Base-by-base conservation (phyloP, 352 stramenopile species). In the Globisporangium paroecandrum region DNA sequence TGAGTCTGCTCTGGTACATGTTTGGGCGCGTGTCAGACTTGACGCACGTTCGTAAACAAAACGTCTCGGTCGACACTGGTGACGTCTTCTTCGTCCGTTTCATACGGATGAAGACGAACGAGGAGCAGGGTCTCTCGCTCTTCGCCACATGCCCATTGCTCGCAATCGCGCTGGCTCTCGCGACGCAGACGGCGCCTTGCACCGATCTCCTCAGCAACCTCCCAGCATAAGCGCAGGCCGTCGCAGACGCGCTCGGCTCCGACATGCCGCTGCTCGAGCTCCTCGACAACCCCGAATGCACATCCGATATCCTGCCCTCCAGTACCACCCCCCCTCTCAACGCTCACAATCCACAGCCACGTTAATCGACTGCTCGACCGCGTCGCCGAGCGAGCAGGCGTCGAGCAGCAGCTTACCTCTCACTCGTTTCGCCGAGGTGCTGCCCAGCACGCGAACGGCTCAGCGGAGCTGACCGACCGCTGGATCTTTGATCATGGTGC, bases 401-500 rank as follows among this genome's bases (percentile, higher is more conserved):
- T 53, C 18, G 3, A 53, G 46, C 46, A 53, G 46, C 46, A 53
- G 46, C 46, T 53, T 53, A 53, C 15, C 18, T 53, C 15, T 53
- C 46, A 53, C 18, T 53, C 46, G 46, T 53, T 53, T 53, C 46
- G 46, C 25, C 46, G 46, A 53, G 46, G 46, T 53, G 46, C 18
- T 53, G 1, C 46, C 18, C 46, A 53, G 46, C 46, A 53, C 46
- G 15, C 46, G 15, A 24, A 53, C 46, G 46, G 18, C 46, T 53
- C 13, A 53, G 15, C 46, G 46, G 46, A 53, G 3, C 18, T 53
- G 46, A 53, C 46, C 4, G 12, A 53, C 0, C 46, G 18, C 46
- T 53, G 46, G 46, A 53, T 53, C 15, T 53, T 53, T 53, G 46
- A 53, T 53, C 18, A 15, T 53, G 46, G 46, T 53, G 46, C 46